Evolutionary conservation across 257 asterid genomes (phyloP).

Genomic region (Nicotiana attenuata): DNA sequence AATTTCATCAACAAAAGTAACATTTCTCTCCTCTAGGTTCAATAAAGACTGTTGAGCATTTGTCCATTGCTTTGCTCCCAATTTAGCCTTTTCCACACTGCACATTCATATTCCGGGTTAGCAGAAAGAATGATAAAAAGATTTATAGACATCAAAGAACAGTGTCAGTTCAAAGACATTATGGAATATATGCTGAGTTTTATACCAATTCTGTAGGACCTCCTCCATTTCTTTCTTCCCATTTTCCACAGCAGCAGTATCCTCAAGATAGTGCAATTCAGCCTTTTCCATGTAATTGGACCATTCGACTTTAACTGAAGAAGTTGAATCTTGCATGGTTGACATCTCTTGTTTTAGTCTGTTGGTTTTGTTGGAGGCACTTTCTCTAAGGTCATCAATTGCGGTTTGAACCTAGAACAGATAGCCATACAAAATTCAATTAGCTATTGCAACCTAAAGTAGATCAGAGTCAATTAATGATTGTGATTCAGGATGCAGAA

Average conservation of each 20-base stretch:
- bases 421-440: neutral
- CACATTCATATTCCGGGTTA: slow-evolving; percentile 8
- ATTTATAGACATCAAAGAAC: neutral
- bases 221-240: slow-evolving; percentile 67
- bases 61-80: slow-evolving; percentile 81
- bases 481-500: neutral
- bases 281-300: slow-evolving; percentile 49
- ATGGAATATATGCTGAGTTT: neutral
- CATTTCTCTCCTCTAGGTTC: slow-evolving; percentile 63
- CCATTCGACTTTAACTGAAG: slow-evolving; percentile 70
- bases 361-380: slow-evolving; percentile 70
- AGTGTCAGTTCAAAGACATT: neutral
- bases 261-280: slow-evolving; percentile 65
- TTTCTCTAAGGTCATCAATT: slow-evolving; percentile 70
- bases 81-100: slow-evolving; percentile 82
- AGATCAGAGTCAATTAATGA: neutral
- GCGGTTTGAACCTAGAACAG: slow-evolving; percentile 66
- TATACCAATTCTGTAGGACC: slow-evolving; percentile 76
- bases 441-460: neutral
- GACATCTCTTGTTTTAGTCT: slow-evolving; percentile 89
- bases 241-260: slow-evolving; percentile 62
- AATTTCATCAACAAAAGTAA: slow-evolving; percentile 65
- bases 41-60: slow-evolving; percentile 75
- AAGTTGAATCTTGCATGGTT: slow-evolving; percentile 68
- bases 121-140: neutral